phyloP scores from a whole-genome alignment of 164 flowering plant genomes.

The Kalanchoe fedtschenkoi region DNA sequence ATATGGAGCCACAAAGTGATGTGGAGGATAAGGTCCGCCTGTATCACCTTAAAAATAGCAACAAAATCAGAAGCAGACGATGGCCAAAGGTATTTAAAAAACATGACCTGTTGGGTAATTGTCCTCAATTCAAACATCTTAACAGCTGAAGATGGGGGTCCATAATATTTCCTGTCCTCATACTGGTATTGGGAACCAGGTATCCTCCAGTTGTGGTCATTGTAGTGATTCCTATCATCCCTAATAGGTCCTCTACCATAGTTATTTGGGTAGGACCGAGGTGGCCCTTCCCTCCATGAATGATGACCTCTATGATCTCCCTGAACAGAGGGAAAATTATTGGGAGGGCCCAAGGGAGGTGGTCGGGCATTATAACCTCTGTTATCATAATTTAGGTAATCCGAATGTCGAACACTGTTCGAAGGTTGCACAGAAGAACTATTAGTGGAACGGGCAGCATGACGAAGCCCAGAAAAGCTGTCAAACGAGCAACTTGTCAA shows the following conservation, averaged over 20 bases:
- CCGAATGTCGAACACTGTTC: conserved; percentile 23
- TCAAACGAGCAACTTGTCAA: conserved; percentile 25
- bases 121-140: background rate
- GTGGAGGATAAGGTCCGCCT: conserved; percentile 22
- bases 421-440: conserved; percentile 19
- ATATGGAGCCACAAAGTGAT: conserved; percentile 34
- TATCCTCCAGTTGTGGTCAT: conserved; percentile 44
- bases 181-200: conserved; percentile 27
- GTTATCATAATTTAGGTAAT: conserved; percentile 25
- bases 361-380: conserved; percentile 52
- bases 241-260: conserved; percentile 24
- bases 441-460: background rate
- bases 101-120: background rate
- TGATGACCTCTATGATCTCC: conserved; percentile 34
- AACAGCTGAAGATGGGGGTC: conserved; percentile 16
- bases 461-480: conserved; percentile 18
- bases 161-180: conserved; percentile 43
- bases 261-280: conserved; percentile 30
- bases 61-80: conserved; percentile 24
- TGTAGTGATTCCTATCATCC: conserved; percentile 32
- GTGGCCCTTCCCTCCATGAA: conserved; percentile 44
- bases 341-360: conserved; percentile 51
- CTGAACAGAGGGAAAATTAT: conserved; percentile 72
- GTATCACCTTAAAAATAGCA: background rate
- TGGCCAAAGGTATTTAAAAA: background rate